These are phyloP conservation scores for Knufia petricola DNA, from an alignment of 2,329 filamentous ascomycete genomes.

Conservation along the genomic window DNA sequence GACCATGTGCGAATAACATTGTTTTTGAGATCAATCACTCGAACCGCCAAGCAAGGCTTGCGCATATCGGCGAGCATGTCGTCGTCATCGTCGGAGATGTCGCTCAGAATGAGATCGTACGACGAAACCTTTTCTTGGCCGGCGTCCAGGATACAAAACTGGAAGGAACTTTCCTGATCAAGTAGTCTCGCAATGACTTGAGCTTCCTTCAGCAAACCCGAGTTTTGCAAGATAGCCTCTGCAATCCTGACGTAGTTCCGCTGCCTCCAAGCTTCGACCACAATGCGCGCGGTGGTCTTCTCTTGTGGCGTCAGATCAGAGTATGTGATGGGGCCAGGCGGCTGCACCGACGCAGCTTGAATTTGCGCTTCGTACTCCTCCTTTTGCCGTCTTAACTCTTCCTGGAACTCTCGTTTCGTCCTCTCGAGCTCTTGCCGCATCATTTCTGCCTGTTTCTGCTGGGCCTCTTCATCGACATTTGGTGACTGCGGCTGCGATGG, in stretches of 20 bases:
- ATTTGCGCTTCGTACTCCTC: constrained; percentile 77
- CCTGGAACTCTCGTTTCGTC: constrained; percentile 81
- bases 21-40: constrained; percentile 84
- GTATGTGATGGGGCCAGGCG: constrained; percentile 26
- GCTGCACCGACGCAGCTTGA: constrained; percentile 55
- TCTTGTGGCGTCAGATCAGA: constrained; percentile 60
- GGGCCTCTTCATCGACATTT: constrained; percentile 68
- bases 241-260: constrained; percentile 90
- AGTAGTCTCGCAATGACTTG: constrained; percentile 97
- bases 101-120: constrained; percentile 92
- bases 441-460: constrained; percentile 60
- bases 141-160: constrained; percentile 83
- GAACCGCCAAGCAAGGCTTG: constrained; percentile 84
- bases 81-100: constrained; percentile 77
- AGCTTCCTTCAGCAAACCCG: constrained; percentile 81
- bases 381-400: constrained; percentile 72
- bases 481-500: constrained; percentile 46
- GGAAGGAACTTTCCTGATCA: constrained; percentile 84
- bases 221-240: constrained; percentile 80
- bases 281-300: constrained; percentile 56
- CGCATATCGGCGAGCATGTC: constrained; percentile 66
- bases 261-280: constrained; percentile 66
- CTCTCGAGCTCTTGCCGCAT: constrained; percentile 75
- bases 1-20: constrained; percentile 88
- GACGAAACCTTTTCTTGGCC: constrained; percentile 86